Base-by-base conservation (phyloP, 164 flowering plant species). In the Malania oleifera region DNA sequence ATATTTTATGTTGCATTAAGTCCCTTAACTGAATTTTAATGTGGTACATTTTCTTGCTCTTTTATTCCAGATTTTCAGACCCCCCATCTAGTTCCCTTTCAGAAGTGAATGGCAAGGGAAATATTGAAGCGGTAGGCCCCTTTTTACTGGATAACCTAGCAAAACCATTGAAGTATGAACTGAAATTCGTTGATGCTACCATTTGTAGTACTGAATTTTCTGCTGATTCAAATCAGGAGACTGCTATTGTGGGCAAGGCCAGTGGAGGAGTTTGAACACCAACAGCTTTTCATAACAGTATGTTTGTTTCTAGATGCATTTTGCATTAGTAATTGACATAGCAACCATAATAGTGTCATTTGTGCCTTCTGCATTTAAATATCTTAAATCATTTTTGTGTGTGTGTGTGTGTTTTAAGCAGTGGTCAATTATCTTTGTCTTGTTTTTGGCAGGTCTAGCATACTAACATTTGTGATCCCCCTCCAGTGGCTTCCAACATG, bases 41-140 rank as follows among this genome's bases (percentile, higher is more conserved):
- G 35, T 48, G 45, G 28, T 15, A 15, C 29, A 22, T 41, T 2
- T 60, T 17, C 23, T 49, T 20, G 19, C 6, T 40, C 17, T 12
- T 11, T 67, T n/a, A n/a, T 61, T 40, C 12, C 74, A 84, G 89
- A 70, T 84, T 81, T 72, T 72, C 86, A 51, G 52, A 65, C 37
- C 26, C 73, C 25, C 15, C 71, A 57, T 28, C 78, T 7, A 54
- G 29, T 59, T 61, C 72, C 37, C 38, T 74, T 35, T 59, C 81
- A n/a, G 62, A 80, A 61, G 60, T 60, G 44, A 82, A 77, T 66
- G 81, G 75, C 37, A 54, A 80, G 56, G 76, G 73, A 29, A 66
- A 60, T 56, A 31, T 73, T 59, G 73, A 67, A 45, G 67, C 56
- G 59, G 79, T 80, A 69, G 52, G 69, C 1, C 28, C 47, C 17